Percentiles rank a stretch among this genome's conserved stretches.
These are phyloP conservation scores for Psilocybe tampanensis DNA, from an alignment of 768 basidiomycete genomes.

Conservation along the genomic window DNA sequence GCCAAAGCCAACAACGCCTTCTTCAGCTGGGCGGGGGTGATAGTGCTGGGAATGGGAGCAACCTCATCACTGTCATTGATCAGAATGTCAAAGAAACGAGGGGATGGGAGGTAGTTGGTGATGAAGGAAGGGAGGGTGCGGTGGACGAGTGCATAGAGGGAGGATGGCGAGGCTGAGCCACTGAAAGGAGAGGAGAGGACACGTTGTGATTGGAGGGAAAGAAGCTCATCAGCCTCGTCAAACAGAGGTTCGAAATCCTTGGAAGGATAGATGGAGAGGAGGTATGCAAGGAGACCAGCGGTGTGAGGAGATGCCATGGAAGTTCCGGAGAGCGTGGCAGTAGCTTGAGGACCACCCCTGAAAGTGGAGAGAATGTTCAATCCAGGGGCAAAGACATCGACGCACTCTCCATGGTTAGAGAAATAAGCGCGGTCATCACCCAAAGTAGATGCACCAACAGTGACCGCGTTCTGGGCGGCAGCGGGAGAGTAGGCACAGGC, in stretches of 20 bases:
- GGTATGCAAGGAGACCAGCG: constrained; percentile 89
- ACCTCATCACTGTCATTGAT: constrained; percentile 19
- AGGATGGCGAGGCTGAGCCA: constrained; percentile 30
- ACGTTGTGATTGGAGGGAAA: constrained; percentile 35
- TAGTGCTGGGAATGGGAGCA: constrained; percentile 44
- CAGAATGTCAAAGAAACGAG: constrained; percentile 44
- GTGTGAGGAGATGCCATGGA: constrained; percentile 96
- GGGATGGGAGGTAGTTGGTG: constrained; percentile 56
- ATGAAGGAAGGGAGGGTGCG: constrained; percentile 61
- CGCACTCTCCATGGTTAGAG: constrained; percentile 90
- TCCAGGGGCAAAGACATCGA: constrained; percentile 92
- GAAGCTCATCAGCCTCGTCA: constrained; percentile 36
- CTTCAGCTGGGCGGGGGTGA: constrained; percentile 80
- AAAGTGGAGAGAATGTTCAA: constrained; percentile 91
- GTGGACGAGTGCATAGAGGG: constrained; percentile 57
- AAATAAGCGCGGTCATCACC: constrained; percentile 85
- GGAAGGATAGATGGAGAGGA: constrained; percentile 85
- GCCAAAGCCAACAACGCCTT: constrained; percentile 66
- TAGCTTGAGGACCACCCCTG: constrained; percentile 61
- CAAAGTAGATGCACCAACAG: constrained; percentile 90
- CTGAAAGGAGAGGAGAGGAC: constrained; percentile 29
- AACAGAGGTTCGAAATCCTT: constrained; percentile 57
- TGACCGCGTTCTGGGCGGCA: constrained; percentile 84
- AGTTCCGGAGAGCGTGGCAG: constrained; percentile 83
- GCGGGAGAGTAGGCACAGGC: constrained; percentile 96